phyloP scores from a whole-genome alignment of 768 basidiomycete species.

The Leccinum sublutescens region DNA sequence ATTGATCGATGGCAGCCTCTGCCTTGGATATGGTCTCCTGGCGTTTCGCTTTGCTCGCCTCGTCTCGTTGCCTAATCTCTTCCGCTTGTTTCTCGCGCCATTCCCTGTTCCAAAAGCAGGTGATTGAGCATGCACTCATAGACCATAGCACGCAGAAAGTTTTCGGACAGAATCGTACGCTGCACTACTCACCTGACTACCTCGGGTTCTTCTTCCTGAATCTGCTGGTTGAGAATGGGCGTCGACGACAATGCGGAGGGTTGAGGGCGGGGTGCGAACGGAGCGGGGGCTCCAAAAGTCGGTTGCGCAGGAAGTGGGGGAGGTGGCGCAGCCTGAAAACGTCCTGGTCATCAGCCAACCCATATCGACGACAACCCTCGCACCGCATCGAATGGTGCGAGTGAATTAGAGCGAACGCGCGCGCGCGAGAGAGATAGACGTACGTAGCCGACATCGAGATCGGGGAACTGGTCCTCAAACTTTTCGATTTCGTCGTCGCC shows the following conservation, averaged over 20 bases:
- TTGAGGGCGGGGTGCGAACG: slow-evolving; percentile 79
- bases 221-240: slow-evolving; percentile 65
- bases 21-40: slow-evolving; percentile 84
- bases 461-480: slow-evolving; percentile 85
- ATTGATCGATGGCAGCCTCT: slow-evolving; percentile 83
- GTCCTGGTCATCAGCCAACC: slow-evolving; percentile 1
- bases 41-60: slow-evolving; percentile 68
- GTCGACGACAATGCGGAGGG: slow-evolving; percentile 68
- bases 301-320: slow-evolving; percentile 29
- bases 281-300: slow-evolving; percentile 46
- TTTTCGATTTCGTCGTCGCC: slow-evolving; percentile 83
- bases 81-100: slow-evolving; percentile 87
- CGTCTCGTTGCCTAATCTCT: slow-evolving; percentile 83
- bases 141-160: neutral
- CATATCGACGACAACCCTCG: slow-evolving; percentile 12
- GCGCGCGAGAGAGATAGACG: slow-evolving; percentile 8
- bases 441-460: slow-evolving; percentile 56
- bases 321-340: slow-evolving; percentile 35
- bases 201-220: slow-evolving; percentile 80
- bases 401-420: neutral
- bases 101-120: slow-evolving; percentile 44
- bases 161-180: no score
- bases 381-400: neutral
- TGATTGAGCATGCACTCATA: neutral
- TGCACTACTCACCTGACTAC: slow-evolving; percentile 65